Conservation (phyloP, 139 green algal species). For the Chara braunii region DNA sequence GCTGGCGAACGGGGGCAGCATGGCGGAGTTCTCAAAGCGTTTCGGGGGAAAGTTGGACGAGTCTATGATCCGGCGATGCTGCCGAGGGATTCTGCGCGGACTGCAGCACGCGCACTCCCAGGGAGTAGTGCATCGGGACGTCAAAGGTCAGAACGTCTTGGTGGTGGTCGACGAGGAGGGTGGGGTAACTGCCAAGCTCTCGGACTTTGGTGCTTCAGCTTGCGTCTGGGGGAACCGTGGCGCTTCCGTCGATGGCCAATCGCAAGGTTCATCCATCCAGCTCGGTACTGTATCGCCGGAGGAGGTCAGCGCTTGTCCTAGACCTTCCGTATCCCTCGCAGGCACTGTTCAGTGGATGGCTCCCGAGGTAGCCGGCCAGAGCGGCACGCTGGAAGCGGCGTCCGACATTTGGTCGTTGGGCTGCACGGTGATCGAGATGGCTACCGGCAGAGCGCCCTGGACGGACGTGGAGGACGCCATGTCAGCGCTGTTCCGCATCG, state of each 20-base stretch:
- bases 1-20: slow-evolving; percentile 6
- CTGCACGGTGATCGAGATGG: slow-evolving; percentile 96
- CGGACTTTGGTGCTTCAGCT: slow-evolving; percentile 23
- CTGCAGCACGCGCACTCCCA: slow-evolving; percentile 43
- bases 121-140: slow-evolving; percentile 46
- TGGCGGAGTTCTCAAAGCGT: slow-evolving; percentile 10
- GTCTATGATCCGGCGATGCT: slow-evolving; percentile 12
- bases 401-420: slow-evolving; percentile 93
- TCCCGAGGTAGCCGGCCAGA: slow-evolving; percentile 58
- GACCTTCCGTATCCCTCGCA: no score
- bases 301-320: no score
- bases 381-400: neutral
- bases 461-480: slow-evolving; percentile 45
- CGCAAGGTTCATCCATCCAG: no score
- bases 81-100: slow-evolving; percentile 23
- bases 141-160: slow-evolving; percentile 54
- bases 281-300: no score
- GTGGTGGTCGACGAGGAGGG: neutral
- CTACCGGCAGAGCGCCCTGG: slow-evolving; percentile 79
- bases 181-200: slow-evolving; percentile 31
- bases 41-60: slow-evolving; percentile 13
- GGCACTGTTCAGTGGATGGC: slow-evolving; percentile 99
- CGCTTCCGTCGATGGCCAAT: neutral
- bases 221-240: no score
- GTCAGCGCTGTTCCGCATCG: slow-evolving; percentile 83